Evolutionary conservation across 306 rosid species (phyloP).

Genomic region (Rosa chinensis): DNA sequence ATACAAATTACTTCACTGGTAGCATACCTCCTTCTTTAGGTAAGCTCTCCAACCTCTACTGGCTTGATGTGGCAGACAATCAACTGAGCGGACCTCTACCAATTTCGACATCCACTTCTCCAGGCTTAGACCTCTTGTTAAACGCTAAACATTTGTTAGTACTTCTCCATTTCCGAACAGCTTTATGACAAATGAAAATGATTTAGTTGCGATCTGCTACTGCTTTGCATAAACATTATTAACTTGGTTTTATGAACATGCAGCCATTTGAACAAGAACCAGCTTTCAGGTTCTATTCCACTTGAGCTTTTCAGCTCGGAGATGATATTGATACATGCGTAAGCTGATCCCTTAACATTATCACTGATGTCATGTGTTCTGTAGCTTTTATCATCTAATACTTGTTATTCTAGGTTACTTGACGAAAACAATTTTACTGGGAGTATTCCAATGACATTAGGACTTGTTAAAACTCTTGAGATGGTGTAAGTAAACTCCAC

Average conservation of each 20-base stretch:
- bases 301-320: conserved; percentile 60
- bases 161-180: background rate
- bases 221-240: background rate
- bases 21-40: conserved; percentile 79
- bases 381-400: conserved; percentile 5
- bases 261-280: conserved; percentile 93
- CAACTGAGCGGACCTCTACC: conserved; percentile 67
- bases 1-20: conserved; percentile 77
- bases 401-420: conserved; percentile 47
- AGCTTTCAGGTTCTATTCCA: conserved; percentile 75
- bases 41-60: conserved; percentile 77
- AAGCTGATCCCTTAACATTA: conserved; percentile 30
- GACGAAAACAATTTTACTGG: conserved; percentile 65
- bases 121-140: conserved; percentile 78
- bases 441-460: conserved; percentile 60
- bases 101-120: conserved; percentile 51
- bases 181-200: background rate
- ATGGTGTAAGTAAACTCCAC: conserved; percentile 71
- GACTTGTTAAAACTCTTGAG: conserved; percentile 73
- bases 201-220: background rate
- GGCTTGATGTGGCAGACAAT: conserved; percentile 82
- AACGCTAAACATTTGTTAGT: conserved; percentile 88
- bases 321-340: conserved; percentile 78
- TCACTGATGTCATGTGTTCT: background rate
- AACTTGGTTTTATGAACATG: conserved; percentile 23